Evolutionary conservation across 768 basidiomycete genomes (phyloP), one percentile per base, ranked within the genome.

Genomic region (Trametes coccinea): DNA sequence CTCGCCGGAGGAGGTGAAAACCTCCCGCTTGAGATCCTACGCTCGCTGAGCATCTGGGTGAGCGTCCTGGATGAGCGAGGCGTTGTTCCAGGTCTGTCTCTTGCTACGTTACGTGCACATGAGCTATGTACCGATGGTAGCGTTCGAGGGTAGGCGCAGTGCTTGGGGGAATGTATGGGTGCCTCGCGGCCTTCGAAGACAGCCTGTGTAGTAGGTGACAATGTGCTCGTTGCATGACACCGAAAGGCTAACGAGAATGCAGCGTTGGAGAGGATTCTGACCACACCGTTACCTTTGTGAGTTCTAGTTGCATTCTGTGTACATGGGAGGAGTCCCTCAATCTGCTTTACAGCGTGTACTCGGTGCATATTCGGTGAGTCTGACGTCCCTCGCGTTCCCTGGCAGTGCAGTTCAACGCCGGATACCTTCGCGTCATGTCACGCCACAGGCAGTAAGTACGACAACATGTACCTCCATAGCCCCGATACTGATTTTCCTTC

Each of bases 241-340:
- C 29, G 29, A 46, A 3, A 31, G 27, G 11, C 34, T 43, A 17
- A 56, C 13, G 22, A 27, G 33, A 10, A 9, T 56, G 4, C 61
- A 86, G 84, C 79, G 5, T 70, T 87, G 54, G 87, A 88, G 70
- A 75, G 77, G 33, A 85, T 86, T 51, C 65, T 89, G 58, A 86
- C 86, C 0, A 88, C 85, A 0, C 86, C 86, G 1, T 68, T 88
- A 40, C 87, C 86, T 33, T 85, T 86, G 86, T 87, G 66, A 69
- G 86, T 78, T 4, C n/a, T 39, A 27, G 53, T 29, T 44, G n/a
- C 60, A 37, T n/a, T 16, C 5, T n/a, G n/a, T n/a, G n/a, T n/a
- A n/a, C n/a, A n/a, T n/a, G n/a, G n/a, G n/a, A n/a, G n/a, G n/a
- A n/a, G n/a, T n/a, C n/a, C n/a, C n/a, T n/a, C n/a, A n/a, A n/a